phyloP scores from a whole-genome alignment of 441 rosid species.

The Pelargonium citronellum region DNA sequence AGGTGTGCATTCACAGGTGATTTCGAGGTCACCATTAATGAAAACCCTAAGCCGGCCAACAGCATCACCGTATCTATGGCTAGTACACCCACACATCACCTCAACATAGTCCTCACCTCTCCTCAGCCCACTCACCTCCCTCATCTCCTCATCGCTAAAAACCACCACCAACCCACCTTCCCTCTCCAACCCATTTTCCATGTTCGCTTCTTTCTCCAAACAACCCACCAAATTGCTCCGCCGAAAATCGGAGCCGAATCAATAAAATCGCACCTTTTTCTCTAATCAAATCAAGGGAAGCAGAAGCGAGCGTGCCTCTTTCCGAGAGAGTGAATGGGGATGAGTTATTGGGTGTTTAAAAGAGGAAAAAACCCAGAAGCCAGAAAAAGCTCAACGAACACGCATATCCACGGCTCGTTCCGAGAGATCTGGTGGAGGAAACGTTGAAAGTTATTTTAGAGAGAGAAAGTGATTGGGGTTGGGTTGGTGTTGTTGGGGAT shows the following conservation, averaged over 20 bases:
- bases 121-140: slow-evolving; percentile 75
- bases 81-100: slow-evolving; percentile 97
- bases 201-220: slow-evolving; percentile 16
- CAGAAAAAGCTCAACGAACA: slow-evolving; percentile 33
- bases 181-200: slow-evolving; percentile 57
- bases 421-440: slow-evolving; percentile 64
- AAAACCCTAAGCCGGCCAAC: slow-evolving; percentile 99
- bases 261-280: slow-evolving; percentile 21
- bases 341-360: slow-evolving; percentile 29
- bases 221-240: background rate
- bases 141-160: slow-evolving; percentile 85
- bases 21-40: slow-evolving; percentile 81
- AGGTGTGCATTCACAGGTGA: slow-evolving; percentile 95
- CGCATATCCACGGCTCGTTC: slow-evolving; percentile 40
- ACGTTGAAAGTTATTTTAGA: slow-evolving; percentile 35
- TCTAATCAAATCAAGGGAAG: background rate
- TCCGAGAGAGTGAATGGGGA: background rate
- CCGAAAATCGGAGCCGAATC: slow-evolving; percentile 2
- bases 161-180: slow-evolving; percentile 46
- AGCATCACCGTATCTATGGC: slow-evolving; percentile 95
- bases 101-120: slow-evolving; percentile 65
- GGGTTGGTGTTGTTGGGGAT: slow-evolving; percentile 26
- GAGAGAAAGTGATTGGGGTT: slow-evolving; percentile 14
- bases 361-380: slow-evolving; percentile 33
- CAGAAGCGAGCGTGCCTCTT: background rate